phyloP scores from a whole-genome alignment of 805 yeast species.

The Cyberlindnera amylophila region DNA sequence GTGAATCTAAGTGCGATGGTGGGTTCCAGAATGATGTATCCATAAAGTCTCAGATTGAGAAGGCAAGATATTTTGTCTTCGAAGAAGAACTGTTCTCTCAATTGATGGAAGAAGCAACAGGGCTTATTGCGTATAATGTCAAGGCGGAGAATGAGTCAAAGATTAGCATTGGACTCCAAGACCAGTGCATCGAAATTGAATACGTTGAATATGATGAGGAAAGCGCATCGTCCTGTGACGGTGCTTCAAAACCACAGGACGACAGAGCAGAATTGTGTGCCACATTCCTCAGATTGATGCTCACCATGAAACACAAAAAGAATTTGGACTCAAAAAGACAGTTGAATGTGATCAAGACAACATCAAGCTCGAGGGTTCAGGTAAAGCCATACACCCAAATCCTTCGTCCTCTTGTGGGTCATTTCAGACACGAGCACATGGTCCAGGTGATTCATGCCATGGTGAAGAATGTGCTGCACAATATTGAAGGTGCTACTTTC shows the following conservation, averaged over 20 bases:
- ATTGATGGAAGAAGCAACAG: slow-evolving; percentile 69
- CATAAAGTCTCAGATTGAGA: slow-evolving; percentile 54
- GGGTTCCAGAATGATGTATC: slow-evolving; percentile 28
- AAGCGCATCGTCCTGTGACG: slow-evolving; percentile 28
- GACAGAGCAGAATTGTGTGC: slow-evolving; percentile 33
- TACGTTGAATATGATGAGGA: slow-evolving; percentile 42
- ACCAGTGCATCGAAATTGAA: slow-evolving; percentile 69
- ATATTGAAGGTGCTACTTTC: slow-evolving; percentile 7
- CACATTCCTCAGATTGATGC: slow-evolving; percentile 31
- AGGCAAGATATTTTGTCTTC: slow-evolving; percentile 71
- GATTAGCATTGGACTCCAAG: slow-evolving; percentile 59
- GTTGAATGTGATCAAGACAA: slow-evolving; percentile 15
- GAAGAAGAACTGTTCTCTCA: slow-evolving; percentile 87
- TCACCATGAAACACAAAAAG: slow-evolving; percentile 38
- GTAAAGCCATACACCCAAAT: slow-evolving; percentile 42
- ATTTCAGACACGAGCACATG: slow-evolving; percentile 49
- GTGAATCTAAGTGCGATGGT: slow-evolving; percentile 42
- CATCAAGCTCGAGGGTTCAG: slow-evolving; percentile 7
- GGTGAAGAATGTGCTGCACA: slow-evolving; percentile 14
- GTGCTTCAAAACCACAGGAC: slow-evolving; percentile 41
- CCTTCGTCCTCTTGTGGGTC: slow-evolving; percentile 55
- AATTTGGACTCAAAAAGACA: slow-evolving; percentile 27
- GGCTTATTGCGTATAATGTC: slow-evolving; percentile 66
- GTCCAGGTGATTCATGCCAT: slow-evolving; percentile 25
- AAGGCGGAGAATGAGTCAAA: slow-evolving; percentile 58